Base-by-base conservation (phyloP, 768 basidiomycete species). In the Xerocomus spinulosus region DNA sequence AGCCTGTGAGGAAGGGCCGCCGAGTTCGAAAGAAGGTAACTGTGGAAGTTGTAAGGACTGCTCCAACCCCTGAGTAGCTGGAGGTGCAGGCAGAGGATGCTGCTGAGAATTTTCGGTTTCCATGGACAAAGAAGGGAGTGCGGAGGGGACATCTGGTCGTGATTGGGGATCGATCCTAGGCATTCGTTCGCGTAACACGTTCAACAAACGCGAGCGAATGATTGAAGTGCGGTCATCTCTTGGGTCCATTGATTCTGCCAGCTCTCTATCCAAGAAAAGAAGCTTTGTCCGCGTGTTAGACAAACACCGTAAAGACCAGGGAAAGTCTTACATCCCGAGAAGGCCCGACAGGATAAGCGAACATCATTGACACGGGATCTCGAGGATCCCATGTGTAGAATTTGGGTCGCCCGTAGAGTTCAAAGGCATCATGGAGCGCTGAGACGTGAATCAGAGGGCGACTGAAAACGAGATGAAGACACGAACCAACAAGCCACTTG, bases 381-480 rank as follows among this genome's bases (percentile, higher is more conserved):
- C 86, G 78, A 44, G 89, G 89, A 59, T 98, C 89, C 91, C 92
- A 97, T 23, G 81, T 85, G 71, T 94, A 96, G 20, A 74, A 69
- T 20, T 80, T 77, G 5, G 93, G 92, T 39, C 95, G 79, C 26
- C 96, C 95, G 61, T 97, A 95, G 18, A 98, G 73, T 43, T 78
- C 77, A 62, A 93, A 96, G 2, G 85, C 81, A 62, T 92, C 91
- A 57, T 93, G 92, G 33, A 93, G 73, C 13, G 79, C 89, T 89
- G 56, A 44, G 17, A 50, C 35, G 49, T 50, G 39, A 15, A 40
- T 62, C 44, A 61, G 47, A 38, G 20, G 21, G 39, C 12, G 32
- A 40, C 10, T 9, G 38, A 12, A 25, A 17, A 42, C 14, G 26
- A 15, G 42, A 12, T 8, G 13, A 38, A 12, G 24, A 39, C 24